Evolutionary conservation across 129 eudicot species (phyloP).

Genomic region (Erigeron canadensis): DNA sequence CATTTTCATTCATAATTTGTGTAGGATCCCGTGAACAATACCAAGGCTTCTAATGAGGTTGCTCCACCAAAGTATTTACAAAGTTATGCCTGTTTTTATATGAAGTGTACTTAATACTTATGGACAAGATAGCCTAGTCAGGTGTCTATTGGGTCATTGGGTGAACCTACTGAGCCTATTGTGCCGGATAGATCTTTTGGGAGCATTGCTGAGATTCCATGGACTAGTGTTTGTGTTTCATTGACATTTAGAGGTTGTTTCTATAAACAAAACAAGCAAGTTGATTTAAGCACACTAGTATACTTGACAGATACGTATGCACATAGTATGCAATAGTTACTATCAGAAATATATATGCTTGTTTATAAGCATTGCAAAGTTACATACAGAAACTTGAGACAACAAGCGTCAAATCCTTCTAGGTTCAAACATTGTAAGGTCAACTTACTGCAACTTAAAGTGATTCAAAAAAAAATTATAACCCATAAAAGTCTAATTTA

Average conservation of each 20-base stretch:
- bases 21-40: background rate
- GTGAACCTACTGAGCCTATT: background rate
- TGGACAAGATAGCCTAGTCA: background rate
- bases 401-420: background rate
- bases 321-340: background rate
- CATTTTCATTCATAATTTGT: background rate
- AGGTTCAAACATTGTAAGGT: background rate
- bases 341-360: constrained; percentile 7
- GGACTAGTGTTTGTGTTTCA: background rate
- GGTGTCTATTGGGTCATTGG: background rate
- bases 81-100: background rate
- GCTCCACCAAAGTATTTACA: background rate
- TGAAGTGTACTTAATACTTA: background rate
- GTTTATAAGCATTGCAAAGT: background rate
- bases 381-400: background rate
- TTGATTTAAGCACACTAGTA: background rate
- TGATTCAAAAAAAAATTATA: background rate
- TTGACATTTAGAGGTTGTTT: background rate
- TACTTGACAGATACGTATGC: background rate
- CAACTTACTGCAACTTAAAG: background rate
- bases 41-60: background rate
- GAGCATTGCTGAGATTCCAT: background rate
- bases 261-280: background rate
- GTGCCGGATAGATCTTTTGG: background rate
- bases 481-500: background rate